Evolutionary conservation across 2,329 filamentous ascomycete species (phyloP), one percentile per base, ranked within the genome.

Genomic region (Exutisphaerella laricina): DNA sequence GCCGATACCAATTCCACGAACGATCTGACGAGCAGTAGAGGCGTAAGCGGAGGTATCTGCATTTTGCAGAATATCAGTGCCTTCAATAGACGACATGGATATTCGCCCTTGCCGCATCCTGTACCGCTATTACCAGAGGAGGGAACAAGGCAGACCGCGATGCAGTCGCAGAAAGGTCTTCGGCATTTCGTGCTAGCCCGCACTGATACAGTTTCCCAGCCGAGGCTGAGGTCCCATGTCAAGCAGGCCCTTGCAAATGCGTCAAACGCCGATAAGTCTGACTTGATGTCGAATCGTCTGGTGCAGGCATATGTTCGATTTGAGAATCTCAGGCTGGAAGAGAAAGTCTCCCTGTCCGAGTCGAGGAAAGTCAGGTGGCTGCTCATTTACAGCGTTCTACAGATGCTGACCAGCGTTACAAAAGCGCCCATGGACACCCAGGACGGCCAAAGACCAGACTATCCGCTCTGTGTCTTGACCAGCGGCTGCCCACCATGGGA

Each of bases 331-430:
- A 79, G 75, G 47, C 66, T 68, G 1, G 77, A 82, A 45, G 78
- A 77, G 43, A 80, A 77, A 56, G 59, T 82, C 1, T 74, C 76
- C 0, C 66, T 79, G 8, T 69, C 74, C 6, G 85, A 90, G 50
- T 84, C 79, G 1, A 78, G 86, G 29, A 89, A 88, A 62, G 76
- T 88, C 12, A 74, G 85, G 28, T 92, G 85, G 85, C 77, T 89
- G 21, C 60, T 89, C 25, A 74, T 90, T 5, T 90, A 90, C 56
- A 75, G 79, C 13, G 74, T 79, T 3, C 74, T 87, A 43, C 86
- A 92, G 59, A 81, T 80, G n/a, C 71, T 92, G 1, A 73, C 76
- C 7, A 78, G 77, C 40, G 79, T 80, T 26, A 82, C 78, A 1
- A 68, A 74, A 23, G 69, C 76, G 0, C 81, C 85, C 0, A 36